phyloP scores from a whole-genome alignment of 371 early-diverging fungal genomes.

The Basidiobolus meristosporus region DNA sequence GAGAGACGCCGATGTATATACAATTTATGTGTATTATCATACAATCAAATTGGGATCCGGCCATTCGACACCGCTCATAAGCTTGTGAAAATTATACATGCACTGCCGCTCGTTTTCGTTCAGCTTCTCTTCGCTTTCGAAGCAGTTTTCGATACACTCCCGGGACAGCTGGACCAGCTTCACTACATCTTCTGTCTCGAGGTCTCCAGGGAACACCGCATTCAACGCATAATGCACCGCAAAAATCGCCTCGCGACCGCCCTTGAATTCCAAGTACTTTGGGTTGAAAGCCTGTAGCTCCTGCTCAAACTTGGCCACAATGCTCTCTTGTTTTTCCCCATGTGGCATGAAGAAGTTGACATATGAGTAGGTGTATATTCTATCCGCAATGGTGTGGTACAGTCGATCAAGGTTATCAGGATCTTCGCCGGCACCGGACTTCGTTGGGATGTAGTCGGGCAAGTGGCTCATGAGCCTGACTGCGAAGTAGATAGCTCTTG shows the following conservation, averaged over 20 bases:
- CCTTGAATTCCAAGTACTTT: conserved; percentile 2
- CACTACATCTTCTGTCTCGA: background rate
- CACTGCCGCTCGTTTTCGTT: conserved; percentile 20
- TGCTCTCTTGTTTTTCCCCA: background rate
- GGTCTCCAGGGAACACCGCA: background rate
- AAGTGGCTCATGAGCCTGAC: too few relatives aligned
- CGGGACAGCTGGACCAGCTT: conserved; percentile 12
- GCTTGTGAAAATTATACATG: conserved; percentile 24
- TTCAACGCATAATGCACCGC: conserved; percentile 16
- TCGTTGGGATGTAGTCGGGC: too few relatives aligned
- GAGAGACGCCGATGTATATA: too few relatives aligned
- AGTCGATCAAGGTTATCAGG: too few relatives aligned
- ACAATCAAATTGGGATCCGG: background rate
- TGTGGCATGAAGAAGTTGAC: background rate
- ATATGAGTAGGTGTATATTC: conserved; percentile 1
- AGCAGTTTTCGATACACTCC: conserved; percentile 13
- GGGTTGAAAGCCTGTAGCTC: background rate
- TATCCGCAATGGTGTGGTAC: conserved; percentile 1
- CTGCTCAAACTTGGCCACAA: background rate
- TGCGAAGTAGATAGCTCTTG: too few relatives aligned
- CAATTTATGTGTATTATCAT: too few relatives aligned
- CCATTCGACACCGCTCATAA: conserved; percentile 16
- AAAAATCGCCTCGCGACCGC: conserved; percentile 19
- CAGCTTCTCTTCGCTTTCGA: conserved; percentile 21
- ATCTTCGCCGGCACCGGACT: too few relatives aligned